phyloP scores from a whole-genome alignment of 106 monocot species.

The Alisma plantagoaquatica region DNA sequence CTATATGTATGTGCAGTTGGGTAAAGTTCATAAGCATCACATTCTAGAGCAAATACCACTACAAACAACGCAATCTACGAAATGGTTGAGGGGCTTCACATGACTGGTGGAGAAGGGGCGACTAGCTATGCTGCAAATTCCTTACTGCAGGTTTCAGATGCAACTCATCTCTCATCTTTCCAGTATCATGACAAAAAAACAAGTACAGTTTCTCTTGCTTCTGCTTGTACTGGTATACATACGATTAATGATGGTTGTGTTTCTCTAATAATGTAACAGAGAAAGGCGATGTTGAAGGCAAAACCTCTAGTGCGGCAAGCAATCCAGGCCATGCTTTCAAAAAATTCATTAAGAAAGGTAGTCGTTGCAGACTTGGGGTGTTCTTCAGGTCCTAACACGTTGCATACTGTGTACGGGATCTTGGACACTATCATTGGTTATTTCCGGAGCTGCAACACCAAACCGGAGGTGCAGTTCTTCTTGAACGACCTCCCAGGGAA shows the following conservation, averaged over 20 bases:
- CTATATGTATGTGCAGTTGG: too few relatives aligned
- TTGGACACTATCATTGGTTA: constrained; percentile 1
- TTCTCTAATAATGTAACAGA: not conserved
- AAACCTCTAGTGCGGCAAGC: not conserved
- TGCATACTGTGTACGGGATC: not conserved
- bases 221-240: not conserved
- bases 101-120: constrained; percentile 1
- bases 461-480: constrained; percentile 1
- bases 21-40: too few relatives aligned
- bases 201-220: too few relatives aligned
- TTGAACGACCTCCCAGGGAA: constrained; percentile 4
- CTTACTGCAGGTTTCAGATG: constrained; percentile 1
- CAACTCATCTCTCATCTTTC: too few relatives aligned
- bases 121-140: constrained; percentile 1
- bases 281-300: not conserved
- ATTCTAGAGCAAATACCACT: too few relatives aligned
- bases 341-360: not conserved
- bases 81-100: not conserved
- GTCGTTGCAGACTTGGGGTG: constrained; percentile 3
- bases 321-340: not conserved
- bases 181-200: too few relatives aligned
- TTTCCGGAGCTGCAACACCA: too few relatives aligned
- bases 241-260: not conserved
- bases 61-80: too few relatives aligned
- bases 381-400: constrained; percentile 4